Evolutionary conservation across 148 eudicot genomes (phyloP).

Genomic region (Heliosperma pusillum): DNA sequence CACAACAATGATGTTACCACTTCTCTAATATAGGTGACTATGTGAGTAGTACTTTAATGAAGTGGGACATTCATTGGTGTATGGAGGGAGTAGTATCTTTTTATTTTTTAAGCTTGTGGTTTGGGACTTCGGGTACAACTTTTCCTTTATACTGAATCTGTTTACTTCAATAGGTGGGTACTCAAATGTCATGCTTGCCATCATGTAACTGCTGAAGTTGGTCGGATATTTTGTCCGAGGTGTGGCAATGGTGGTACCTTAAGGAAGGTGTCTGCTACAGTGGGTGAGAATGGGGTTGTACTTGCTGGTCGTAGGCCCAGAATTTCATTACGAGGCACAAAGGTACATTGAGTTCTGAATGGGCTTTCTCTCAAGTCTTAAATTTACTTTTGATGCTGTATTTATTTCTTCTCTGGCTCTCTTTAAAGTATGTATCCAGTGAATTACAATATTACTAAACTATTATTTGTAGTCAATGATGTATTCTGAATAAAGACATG

Average conservation of each 20-base stretch:
- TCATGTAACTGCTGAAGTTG: conserved; percentile 78
- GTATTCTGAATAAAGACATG: no score
- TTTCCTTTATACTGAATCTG: not conserved
- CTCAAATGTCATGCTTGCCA: conserved; percentile 93
- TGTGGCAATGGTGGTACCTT: conserved; percentile 99
- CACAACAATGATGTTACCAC: no score
- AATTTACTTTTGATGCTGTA: not conserved
- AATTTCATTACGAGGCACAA: conserved; percentile 81
- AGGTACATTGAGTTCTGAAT: conserved; percentile 36
- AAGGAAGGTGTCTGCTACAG: conserved; percentile 90
- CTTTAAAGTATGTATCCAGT: no score
- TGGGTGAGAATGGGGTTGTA: conserved; percentile 83
- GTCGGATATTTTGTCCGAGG: conserved; percentile 78
- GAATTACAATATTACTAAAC: no score
- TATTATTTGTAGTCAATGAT: no score
- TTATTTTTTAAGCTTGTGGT: not conserved
- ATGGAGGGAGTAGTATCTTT: no score
- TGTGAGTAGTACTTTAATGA: no score
- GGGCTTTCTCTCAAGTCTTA: not conserved
- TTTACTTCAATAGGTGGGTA: conserved; percentile 63
- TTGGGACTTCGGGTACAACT: not conserved
- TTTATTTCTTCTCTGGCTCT: not conserved
- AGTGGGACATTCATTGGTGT: no score
- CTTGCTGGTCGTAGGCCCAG: conserved; percentile 78
- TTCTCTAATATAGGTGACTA: no score